A percentile compares a stretch with the other conserved stretches of the same genome.
Conservation (phyloP, 2,329 filamentous ascomycete species). For the Biscogniauxia marginata region DNA sequence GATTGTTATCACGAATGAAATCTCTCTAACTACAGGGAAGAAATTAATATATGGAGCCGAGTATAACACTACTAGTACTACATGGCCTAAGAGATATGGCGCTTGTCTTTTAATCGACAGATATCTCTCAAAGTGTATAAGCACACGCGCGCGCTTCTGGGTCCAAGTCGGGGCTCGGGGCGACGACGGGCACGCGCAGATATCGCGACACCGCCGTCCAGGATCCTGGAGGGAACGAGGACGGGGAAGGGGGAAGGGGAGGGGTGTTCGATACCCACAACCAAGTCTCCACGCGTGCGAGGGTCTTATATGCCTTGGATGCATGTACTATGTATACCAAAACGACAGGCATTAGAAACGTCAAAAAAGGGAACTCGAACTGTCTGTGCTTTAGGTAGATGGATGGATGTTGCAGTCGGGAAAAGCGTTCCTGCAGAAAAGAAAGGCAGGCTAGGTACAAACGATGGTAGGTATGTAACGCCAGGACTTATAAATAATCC, state of each 20-base stretch:
- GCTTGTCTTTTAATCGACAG: background rate
- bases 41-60: background rate
- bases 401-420: constrained; percentile 5
- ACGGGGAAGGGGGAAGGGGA: background rate
- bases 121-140: background rate
- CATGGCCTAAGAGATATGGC: background rate
- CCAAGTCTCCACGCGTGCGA: background rate
- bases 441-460: background rate
- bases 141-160: constrained; percentile 15
- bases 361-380: background rate
- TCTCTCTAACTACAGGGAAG: background rate
- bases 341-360: constrained; percentile 1
- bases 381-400: constrained; percentile 4
- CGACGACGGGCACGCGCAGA: constrained; percentile 11
- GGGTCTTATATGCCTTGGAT: background rate
- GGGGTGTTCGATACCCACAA: background rate
- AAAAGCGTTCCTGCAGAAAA: constrained; percentile 3
- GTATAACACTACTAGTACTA: background rate
- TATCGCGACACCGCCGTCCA: constrained; percentile 13
- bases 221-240: background rate
- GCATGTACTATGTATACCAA: background rate
- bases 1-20: background rate
- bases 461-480: background rate
- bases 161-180: background rate
- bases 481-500: background rate